Conservation (phyloP, 1,284 basidiomycete genomes). For the Abortiporus biennis region DNA sequence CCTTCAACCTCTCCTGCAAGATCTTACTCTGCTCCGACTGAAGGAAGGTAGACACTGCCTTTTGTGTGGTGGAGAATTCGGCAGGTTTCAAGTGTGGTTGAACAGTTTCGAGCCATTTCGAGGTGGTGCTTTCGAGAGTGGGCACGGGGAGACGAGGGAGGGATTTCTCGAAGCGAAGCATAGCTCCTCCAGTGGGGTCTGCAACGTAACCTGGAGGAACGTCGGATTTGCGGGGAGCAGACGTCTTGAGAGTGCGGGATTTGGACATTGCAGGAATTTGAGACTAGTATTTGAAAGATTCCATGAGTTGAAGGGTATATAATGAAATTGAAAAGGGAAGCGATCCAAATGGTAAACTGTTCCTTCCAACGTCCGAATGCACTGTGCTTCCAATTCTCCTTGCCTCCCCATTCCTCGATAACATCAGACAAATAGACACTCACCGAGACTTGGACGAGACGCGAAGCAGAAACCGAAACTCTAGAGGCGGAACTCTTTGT, state of each 20-base stretch:
- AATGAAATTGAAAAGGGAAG: background rate
- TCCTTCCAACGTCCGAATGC: background rate
- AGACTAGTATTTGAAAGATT: background rate
- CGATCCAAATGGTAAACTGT: background rate
- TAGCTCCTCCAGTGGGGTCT: slow-evolving; percentile 51
- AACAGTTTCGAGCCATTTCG: slow-evolving; percentile 84
- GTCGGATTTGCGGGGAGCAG: slow-evolving; percentile 23
- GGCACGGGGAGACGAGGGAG: slow-evolving; percentile 86
- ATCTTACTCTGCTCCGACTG: slow-evolving; percentile 63
- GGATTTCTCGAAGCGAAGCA: slow-evolving; percentile 77
- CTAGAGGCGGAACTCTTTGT: slow-evolving; percentile 6
- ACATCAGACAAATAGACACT: slow-evolving; percentile 3
- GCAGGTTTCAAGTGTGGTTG: slow-evolving; percentile 66
- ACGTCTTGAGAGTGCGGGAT: slow-evolving; percentile 27
- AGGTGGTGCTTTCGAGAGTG: slow-evolving; percentile 69
- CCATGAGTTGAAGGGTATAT: background rate
- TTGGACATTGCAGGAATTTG: slow-evolving; percentile 24
- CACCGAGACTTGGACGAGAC: slow-evolving; percentile 10
- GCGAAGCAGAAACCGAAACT: slow-evolving; percentile 8
- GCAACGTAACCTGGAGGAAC: slow-evolving; percentile 36
- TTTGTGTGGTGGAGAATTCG: slow-evolving; percentile 55
- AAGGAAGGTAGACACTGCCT: slow-evolving; percentile 66
- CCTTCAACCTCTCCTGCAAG: slow-evolving; percentile 79
- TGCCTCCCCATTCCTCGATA: background rate
- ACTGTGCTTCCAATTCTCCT: background rate